Evolutionary conservation across 108 stramenopile genomes (phyloP).

Genomic region (Cylindrotheca fusiformis): DNA sequence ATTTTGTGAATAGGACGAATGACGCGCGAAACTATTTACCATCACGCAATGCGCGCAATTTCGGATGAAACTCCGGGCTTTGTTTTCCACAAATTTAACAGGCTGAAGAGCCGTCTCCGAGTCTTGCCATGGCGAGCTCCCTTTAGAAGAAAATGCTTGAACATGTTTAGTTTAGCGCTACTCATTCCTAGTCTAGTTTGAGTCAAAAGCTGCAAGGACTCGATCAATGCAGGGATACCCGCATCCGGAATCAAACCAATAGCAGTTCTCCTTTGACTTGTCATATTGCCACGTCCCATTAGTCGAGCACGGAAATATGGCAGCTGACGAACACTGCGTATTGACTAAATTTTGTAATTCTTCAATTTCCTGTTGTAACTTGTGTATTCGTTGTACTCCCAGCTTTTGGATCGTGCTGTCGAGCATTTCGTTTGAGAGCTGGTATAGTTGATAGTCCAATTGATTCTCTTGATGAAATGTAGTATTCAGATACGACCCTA

Average conservation of each 20-base stretch:
- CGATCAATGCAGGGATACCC: constrained; percentile 17
- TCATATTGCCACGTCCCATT: constrained; percentile 21
- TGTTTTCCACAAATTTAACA: no score
- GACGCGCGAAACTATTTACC: no score
- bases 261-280: constrained; percentile 5
- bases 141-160: no score
- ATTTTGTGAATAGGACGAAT: no score
- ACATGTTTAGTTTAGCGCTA: no score
- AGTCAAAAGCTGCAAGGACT: no score
- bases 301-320: constrained; percentile 15
- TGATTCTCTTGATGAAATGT: constrained; percentile 5
- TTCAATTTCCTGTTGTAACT: not conserved
- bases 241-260: constrained; percentile 22
- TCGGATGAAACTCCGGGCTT: no score
- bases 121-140: no score
- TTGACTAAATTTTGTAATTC: not conserved
- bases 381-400: not conserved
- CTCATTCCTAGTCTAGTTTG: no score
- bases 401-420: constrained; percentile 14
- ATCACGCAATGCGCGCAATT: no score
- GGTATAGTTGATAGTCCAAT: constrained; percentile 10
- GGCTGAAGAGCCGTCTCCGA: no score
- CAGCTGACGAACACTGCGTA: not conserved
- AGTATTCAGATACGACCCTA: not conserved
- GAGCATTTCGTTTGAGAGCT: constrained; percentile 7